Conservation (phyloP, 1,139 yeast genomes). For the Kodamaea arcana region DNA sequence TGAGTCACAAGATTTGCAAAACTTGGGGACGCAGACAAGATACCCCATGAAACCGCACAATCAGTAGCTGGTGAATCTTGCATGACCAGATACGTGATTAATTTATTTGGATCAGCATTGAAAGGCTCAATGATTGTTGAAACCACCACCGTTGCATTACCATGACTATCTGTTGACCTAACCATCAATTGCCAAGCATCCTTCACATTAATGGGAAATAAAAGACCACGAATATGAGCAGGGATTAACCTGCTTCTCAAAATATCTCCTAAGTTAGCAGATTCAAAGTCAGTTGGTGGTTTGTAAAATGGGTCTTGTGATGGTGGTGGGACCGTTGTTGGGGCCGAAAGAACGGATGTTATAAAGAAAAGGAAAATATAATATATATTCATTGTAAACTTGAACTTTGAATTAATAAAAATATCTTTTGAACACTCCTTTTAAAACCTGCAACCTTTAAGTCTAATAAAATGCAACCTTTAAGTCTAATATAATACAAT, state of each 20-base stretch:
- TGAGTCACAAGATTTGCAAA: slow-evolving; percentile 16
- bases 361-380: neutral
- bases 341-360: slow-evolving; percentile 7
- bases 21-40: slow-evolving; percentile 13
- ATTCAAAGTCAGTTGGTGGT: slow-evolving; percentile 22
- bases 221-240: slow-evolving; percentile 13
- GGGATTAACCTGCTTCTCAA: slow-evolving; percentile 25
- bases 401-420: neutral
- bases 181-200: slow-evolving; percentile 29
- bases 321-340: slow-evolving; percentile 17
- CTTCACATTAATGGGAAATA: slow-evolving; percentile 12
- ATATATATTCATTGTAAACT: too few species aligned
- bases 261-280: slow-evolving; percentile 20
- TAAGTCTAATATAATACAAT: too few species aligned
- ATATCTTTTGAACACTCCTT: neutral
- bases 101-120: slow-evolving; percentile 24
- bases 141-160: slow-evolving; percentile 27
- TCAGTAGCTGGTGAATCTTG: slow-evolving; percentile 27
- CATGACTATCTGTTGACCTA: slow-evolving; percentile 29
- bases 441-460: too few species aligned
- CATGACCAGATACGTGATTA: slow-evolving; percentile 32
- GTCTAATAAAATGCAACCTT: too few species aligned
- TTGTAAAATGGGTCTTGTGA: slow-evolving; percentile 22
- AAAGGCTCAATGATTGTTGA: slow-evolving; percentile 31
- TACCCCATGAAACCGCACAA: slow-evolving; percentile 33